Evolutionary conservation across 192 early-diverging fungal genomes (phyloP).

Genomic region (Coemansia sp.): DNA sequence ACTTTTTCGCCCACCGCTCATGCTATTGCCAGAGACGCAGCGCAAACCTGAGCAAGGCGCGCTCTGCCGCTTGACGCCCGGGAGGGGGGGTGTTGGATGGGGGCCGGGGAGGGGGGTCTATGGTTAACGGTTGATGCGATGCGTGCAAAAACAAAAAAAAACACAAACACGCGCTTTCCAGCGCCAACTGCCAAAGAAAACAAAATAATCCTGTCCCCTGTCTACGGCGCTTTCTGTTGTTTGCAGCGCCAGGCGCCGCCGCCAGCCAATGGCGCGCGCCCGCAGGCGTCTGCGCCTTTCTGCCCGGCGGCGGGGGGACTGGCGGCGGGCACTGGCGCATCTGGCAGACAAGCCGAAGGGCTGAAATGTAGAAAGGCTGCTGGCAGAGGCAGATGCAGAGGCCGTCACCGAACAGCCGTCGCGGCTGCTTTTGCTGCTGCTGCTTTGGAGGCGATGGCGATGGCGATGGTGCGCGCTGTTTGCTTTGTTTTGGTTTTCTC

Average conservation of each 20-base stretch:
- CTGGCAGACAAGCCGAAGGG: too few species aligned
- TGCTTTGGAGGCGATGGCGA: not conserved
- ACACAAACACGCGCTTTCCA: slow-evolving; percentile 11
- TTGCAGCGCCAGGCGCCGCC: not conserved
- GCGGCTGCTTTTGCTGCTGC: not conserved
- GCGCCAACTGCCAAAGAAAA: not conserved
- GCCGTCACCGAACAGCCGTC: too few species aligned
- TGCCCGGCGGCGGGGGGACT: too few species aligned
- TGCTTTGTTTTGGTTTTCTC: not conserved
- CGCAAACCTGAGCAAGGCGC: not conserved
- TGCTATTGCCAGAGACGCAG: not conserved
- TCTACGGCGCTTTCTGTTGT: slow-evolving; percentile 9
- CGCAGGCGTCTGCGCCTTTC: too few species aligned
- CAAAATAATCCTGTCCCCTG: slow-evolving; percentile 6
- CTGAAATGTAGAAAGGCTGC: too few species aligned
- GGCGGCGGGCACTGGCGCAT: too few species aligned
- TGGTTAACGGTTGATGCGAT: too few species aligned
- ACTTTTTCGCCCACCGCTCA: slow-evolving; percentile 3
- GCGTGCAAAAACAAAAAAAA: slow-evolving; percentile 2
- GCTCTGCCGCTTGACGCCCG: not conserved
- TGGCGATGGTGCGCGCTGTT: not conserved
- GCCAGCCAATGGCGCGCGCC: not conserved
- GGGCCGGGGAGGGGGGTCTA: not conserved
- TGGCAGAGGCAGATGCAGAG: too few species aligned
- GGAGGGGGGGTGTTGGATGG: slow-evolving; percentile 2